Conservation (phyloP, 2,329 filamentous ascomycete species). For the Diaporthe humulicola region DNA sequence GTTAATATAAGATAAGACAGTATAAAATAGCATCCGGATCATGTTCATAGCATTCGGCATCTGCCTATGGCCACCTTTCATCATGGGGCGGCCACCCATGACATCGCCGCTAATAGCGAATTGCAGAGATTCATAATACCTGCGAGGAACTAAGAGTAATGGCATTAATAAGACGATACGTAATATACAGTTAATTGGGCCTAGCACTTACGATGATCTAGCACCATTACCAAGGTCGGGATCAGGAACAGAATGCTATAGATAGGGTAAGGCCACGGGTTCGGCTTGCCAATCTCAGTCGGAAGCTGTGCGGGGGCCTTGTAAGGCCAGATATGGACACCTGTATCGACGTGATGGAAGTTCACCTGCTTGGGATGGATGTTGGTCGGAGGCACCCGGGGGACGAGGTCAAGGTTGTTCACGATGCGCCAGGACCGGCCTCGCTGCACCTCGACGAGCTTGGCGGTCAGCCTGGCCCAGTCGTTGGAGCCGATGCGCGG, state of each 20-base stretch:
- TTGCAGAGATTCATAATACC: constrained; percentile 3
- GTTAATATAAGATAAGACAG: not conserved
- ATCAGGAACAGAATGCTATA: constrained; percentile 1
- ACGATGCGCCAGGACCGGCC: not conserved
- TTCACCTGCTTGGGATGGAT: not conserved
- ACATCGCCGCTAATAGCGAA: not conserved
- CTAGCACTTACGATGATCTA: not conserved
- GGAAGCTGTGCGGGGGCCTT: not conserved
- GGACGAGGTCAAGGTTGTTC: constrained; percentile 11
- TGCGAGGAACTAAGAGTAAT: not conserved
- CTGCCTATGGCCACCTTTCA: too few relatives aligned
- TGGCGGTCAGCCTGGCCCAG: not conserved
- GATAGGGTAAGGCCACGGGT: not conserved
- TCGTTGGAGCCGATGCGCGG: constrained; percentile 2
- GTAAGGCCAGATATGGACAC: not conserved
- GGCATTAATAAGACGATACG: not conserved
- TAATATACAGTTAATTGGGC: not conserved
- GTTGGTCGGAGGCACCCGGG: not conserved
- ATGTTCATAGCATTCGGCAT: too few relatives aligned
- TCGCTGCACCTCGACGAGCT: not conserved
- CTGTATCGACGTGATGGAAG: not conserved
- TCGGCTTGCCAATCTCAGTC: not conserved
- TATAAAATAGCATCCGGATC: not conserved
- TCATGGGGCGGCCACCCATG: not conserved
- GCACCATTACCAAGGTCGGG: not conserved